phyloP scores from a whole-genome alignment of 192 early-diverging fungal species.

The Funneliformis mosseae region DNA sequence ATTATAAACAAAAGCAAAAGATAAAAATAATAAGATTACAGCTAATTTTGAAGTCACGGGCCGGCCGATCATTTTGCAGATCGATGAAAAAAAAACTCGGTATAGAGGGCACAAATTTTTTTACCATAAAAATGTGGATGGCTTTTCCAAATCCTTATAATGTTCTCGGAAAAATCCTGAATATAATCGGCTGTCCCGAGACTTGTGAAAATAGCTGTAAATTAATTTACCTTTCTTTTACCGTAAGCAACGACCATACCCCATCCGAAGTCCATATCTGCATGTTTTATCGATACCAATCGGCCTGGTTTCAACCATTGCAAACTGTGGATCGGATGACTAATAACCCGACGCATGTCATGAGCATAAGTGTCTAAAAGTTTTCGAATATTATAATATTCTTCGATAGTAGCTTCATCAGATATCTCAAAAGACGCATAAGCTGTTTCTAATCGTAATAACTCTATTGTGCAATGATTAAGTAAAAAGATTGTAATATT shows the following conservation, averaged over 20 bases:
- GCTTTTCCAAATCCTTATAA: no score
- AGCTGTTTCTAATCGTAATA: slow-evolving; percentile 56
- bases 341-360: slow-evolving; percentile 77
- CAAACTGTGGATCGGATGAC: slow-evolving; percentile 77
- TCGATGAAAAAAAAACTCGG: no score
- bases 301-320: slow-evolving; percentile 89
- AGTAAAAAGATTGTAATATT: not conserved
- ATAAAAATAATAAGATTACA: no score
- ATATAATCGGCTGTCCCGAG: no score
- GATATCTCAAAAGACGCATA: slow-evolving; percentile 61
- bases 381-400: slow-evolving; percentile 76
- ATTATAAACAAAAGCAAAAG: not conserved
- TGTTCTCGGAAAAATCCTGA: no score
- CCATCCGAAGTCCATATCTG: slow-evolving; percentile 88
- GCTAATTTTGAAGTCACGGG: no score
- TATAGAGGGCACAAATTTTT: not conserved
- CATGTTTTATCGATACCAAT: slow-evolving; percentile 63
- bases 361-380: slow-evolving; percentile 67
- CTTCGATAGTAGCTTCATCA: slow-evolving; percentile 68
- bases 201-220: no score
- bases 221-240: slow-evolving; percentile 44
- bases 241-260: slow-evolving; percentile 80
- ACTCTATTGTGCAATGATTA: slow-evolving; percentile 42
- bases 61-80: no score
- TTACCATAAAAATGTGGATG: no score